Conservation (phyloP, 176 grass and related monocot genomes). For the Musa schizocarpa region DNA sequence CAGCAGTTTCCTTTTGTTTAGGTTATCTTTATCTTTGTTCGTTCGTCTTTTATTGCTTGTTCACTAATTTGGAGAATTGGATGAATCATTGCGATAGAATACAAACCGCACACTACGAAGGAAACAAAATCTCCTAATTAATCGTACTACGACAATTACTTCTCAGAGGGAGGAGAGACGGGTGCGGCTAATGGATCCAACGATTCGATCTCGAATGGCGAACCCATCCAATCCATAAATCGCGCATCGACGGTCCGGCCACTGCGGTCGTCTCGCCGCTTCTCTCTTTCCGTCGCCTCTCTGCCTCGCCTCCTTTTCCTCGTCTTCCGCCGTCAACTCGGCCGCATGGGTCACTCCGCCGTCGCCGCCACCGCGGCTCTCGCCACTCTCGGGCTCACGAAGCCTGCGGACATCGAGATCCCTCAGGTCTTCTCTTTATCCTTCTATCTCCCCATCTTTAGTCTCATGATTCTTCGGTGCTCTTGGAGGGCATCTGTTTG, state of each 20-base stretch:
- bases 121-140: too few relatives aligned
- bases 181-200: background rate
- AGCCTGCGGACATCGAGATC: conserved; percentile 52
- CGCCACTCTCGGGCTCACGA: conserved; percentile 72
- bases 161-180: too few relatives aligned
- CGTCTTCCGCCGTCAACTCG: conserved; percentile 28
- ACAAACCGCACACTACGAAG: too few relatives aligned
- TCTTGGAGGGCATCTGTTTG: background rate
- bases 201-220: background rate
- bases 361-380: conserved; percentile 11
- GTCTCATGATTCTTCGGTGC: too few relatives aligned
- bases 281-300: conserved; percentile 27
- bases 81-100: too few relatives aligned
- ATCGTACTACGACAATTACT: too few relatives aligned
- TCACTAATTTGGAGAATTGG: too few relatives aligned
- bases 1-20: too few relatives aligned
- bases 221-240: background rate
- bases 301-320: conserved; percentile 6
- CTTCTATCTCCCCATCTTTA: background rate
- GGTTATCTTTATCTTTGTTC: too few relatives aligned
- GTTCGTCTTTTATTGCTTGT: too few relatives aligned
- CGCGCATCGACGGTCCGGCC: background rate
- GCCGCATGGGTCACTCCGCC: conserved; percentile 61
- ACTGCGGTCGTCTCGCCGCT: conserved; percentile 8
- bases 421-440: conserved; percentile 43